A percentile compares a stretch with the other conserved stretches of the same genome.
Conservation (phyloP, 192 early-diverging fungal genomes). For the Helicostylum pulchrum region DNA sequence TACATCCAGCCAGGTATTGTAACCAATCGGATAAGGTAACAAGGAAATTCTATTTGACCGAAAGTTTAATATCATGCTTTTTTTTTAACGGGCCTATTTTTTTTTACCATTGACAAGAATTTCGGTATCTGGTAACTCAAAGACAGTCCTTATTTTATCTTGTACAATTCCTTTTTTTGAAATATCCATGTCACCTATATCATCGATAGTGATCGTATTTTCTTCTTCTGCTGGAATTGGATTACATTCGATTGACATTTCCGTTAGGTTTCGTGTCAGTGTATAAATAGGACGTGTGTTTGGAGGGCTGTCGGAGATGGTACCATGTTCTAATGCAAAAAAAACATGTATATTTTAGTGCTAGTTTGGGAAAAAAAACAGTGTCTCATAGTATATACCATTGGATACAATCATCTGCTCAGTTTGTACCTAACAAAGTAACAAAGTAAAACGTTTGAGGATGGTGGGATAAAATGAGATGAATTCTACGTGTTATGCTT, state of each 20-base stretch:
- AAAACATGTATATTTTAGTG: too few relatives aligned
- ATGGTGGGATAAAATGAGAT: too few relatives aligned
- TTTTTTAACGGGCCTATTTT: not conserved
- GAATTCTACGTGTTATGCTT: too few relatives aligned
- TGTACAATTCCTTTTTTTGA: not conserved
- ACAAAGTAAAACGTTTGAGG: too few relatives aligned
- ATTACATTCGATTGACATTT: slow-evolving; percentile 10
- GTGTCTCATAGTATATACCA: too few relatives aligned
- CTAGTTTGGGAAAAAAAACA: too few relatives aligned
- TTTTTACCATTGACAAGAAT: slow-evolving; percentile 10
- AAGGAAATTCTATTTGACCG: slow-evolving; percentile 52
- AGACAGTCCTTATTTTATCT: slow-evolving; percentile 6
- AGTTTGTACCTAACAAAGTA: too few relatives aligned
- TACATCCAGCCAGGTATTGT: slow-evolving; percentile 60
- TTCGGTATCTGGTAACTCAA: slow-evolving; percentile 14
- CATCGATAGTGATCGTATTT: not conserved
- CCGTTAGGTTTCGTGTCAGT: not conserved
- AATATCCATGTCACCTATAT: not conserved
- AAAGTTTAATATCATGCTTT: not conserved
- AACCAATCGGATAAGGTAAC: slow-evolving; percentile 58
- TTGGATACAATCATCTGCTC: too few relatives aligned
- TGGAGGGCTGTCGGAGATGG: too few relatives aligned
- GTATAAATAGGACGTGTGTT: too few relatives aligned
- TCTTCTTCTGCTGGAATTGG: not conserved
- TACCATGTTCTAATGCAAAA: too few relatives aligned